phyloP scores from a whole-genome alignment of 2,329 filamentous ascomycete species.

The Paracamarosporium sp. region DNA sequence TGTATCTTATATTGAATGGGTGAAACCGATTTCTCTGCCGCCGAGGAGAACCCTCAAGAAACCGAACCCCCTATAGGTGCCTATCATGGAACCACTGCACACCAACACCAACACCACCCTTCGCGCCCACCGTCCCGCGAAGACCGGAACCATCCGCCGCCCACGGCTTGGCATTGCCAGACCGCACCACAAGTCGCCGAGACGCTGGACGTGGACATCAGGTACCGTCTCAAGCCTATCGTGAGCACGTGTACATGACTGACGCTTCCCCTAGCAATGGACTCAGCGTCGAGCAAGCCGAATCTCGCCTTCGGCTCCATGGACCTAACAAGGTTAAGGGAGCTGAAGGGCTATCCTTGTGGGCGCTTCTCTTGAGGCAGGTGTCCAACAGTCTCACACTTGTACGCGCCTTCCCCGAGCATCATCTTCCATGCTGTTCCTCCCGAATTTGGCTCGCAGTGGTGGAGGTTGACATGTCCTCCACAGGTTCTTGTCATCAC shows the following conservation, averaged over 20 bases:
- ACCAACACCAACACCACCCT: conserved; percentile 24
- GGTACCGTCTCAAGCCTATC: conserved; percentile 25
- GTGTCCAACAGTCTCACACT: conserved; percentile 79
- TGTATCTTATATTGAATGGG: conserved; percentile 49
- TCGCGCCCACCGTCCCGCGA: conserved; percentile 27
- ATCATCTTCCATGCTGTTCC: conserved; percentile 11
- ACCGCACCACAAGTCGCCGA: conserved; percentile 44
- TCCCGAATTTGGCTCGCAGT: neutral
- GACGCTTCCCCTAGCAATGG: conserved; percentile 57
- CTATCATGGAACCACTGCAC: conserved; percentile 39
- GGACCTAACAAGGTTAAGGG: conserved; percentile 75
- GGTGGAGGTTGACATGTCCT: neutral
- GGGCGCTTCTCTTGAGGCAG: conserved; percentile 78
- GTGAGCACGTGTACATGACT: conserved; percentile 16
- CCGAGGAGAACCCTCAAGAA: conserved; percentile 49
- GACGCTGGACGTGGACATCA: conserved; percentile 43
- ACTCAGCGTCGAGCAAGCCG: conserved; percentile 67
- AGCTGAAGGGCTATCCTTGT: conserved; percentile 73
- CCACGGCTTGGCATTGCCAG: conserved; percentile 45
- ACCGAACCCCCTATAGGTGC: conserved; percentile 52
- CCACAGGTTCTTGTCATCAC: conserved; percentile 74
- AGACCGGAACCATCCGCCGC: conserved; percentile 24
- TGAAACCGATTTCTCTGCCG: conserved; percentile 47
- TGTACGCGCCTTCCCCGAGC: conserved; percentile 46
- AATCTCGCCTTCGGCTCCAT: conserved; percentile 69